Base-by-base conservation (phyloP, 345 rosid genomes). In the Ceriops tagal region DNA sequence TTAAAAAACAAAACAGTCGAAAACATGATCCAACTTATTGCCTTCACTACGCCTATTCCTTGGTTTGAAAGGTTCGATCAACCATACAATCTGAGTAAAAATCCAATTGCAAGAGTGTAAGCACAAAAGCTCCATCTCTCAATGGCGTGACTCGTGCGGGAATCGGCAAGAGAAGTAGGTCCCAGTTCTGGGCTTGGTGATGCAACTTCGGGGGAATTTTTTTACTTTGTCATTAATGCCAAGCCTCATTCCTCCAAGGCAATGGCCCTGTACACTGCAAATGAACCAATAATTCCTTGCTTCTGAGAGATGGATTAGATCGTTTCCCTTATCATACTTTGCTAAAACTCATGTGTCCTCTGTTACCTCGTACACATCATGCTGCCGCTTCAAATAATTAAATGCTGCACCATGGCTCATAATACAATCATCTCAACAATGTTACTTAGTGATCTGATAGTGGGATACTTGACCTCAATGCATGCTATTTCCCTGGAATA, bases 221-320 rank as follows among this genome's bases (percentile, higher is more conserved):
- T 64, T 28, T 10, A n/a, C 34, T 65, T 62, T 63, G 11, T 77
- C 84, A 21, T 78, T 61, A 56, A 87, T 43, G 32, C 31, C 18
- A 34, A 87, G 78, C 74, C 89, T 84, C 91, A 84, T 87, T 20
- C 87, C 87, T 20, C 84, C 87, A 62, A 81, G 75, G 77, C 91
- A 87, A 70, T 87, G 91, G 0, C 91, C 91, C 21, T 0, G 72
- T 13, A 76, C 24, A 46, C 49, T 73, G 79, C 91, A 87, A 27
- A 87, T 35, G 75, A 87, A 87, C 84, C 86, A 81, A 61, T 84
- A 77, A 64, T 78, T 83, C 67, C 64, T 87, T 19, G 77, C 74
- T 46, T 78, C 61, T 0, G 5, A 47, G 59, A 87, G 83, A 26
- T 32, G 26, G 20, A 87, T 57, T 73, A 56, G 64, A 72, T 87